Conservation (phyloP, 768 basidiomycete species). For the Mycena haematopus region DNA sequence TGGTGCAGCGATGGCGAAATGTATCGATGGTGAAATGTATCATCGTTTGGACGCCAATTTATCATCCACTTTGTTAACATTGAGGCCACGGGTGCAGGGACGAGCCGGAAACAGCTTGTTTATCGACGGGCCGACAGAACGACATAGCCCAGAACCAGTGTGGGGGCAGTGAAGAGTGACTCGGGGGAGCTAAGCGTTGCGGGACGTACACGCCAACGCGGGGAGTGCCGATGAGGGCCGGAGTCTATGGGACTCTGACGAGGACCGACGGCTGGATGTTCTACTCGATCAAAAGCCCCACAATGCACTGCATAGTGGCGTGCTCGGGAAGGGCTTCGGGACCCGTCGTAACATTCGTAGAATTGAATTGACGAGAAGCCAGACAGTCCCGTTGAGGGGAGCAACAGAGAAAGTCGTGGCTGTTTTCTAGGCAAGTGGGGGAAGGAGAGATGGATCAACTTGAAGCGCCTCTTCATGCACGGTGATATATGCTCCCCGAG, state of each 20-base stretch:
- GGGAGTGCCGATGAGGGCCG: neutral
- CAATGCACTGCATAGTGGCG: constrained; percentile 1
- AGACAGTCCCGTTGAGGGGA: neutral
- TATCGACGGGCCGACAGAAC: no score
- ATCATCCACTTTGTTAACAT: neutral
- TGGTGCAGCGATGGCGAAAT: neutral
- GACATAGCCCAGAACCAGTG: no score
- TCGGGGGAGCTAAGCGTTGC: no score
- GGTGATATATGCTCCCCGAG: neutral
- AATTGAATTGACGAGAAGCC: neutral
- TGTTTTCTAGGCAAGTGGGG: neutral
- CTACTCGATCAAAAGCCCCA: no score
- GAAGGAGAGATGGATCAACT: neutral
- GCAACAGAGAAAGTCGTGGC: neutral
- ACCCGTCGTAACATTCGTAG: neutral
- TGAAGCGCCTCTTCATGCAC: neutral
- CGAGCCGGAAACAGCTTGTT: neutral
- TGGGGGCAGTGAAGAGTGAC: no score
- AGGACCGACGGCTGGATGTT: neutral
- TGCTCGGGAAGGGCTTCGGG: neutral
- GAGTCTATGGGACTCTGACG: no score
- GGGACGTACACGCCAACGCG: no score
- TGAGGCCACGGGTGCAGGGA: neutral
- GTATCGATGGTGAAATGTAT: neutral
- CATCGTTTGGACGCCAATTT: neutral